These are phyloP conservation scores for Trichophyton benhamiae DNA, from an alignment of 2,329 filamentous ascomycete genomes.

Conservation along the genomic window DNA sequence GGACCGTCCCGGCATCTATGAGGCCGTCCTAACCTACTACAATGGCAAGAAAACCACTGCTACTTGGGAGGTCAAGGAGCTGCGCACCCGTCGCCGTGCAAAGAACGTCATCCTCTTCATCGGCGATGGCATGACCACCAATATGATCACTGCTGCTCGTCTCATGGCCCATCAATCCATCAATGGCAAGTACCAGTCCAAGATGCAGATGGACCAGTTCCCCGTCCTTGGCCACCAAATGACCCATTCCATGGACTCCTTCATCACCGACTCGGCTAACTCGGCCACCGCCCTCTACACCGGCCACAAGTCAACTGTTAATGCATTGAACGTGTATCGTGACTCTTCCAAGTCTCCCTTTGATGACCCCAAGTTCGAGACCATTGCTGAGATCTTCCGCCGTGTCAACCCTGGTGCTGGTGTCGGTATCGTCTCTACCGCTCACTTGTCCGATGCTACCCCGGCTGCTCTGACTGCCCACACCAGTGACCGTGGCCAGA, in stretches of 20 bases:
- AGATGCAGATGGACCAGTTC: slow-evolving; percentile 68
- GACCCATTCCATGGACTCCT: slow-evolving; percentile 73
- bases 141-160: slow-evolving; percentile 52
- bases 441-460: slow-evolving; percentile 62
- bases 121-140: slow-evolving; percentile 50
- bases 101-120: slow-evolving; percentile 84
- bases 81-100: slow-evolving; percentile 57
- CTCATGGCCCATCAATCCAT: slow-evolving; percentile 69
- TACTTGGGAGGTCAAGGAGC: slow-evolving; percentile 62
- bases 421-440: slow-evolving; percentile 62
- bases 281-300: slow-evolving; percentile 69
- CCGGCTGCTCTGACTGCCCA: slow-evolving; percentile 64
- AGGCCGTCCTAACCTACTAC: slow-evolving; percentile 64
- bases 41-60: slow-evolving; percentile 58
- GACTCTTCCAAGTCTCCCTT: slow-evolving; percentile 62
- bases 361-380: slow-evolving; percentile 79
- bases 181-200: slow-evolving; percentile 71
- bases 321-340: slow-evolving; percentile 68
- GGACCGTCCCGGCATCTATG: slow-evolving; percentile 68
- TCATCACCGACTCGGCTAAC: slow-evolving; percentile 80
- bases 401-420: slow-evolving; percentile 50
- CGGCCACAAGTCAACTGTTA: slow-evolving; percentile 73
- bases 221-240: slow-evolving; percentile 79
- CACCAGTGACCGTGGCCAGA: slow-evolving; percentile 56
- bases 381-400: slow-evolving; percentile 58